Evolutionary conservation across 805 yeast species (phyloP), one percentile per base, ranked within the genome.

Genomic region (Kuraishia capsulata): DNA sequence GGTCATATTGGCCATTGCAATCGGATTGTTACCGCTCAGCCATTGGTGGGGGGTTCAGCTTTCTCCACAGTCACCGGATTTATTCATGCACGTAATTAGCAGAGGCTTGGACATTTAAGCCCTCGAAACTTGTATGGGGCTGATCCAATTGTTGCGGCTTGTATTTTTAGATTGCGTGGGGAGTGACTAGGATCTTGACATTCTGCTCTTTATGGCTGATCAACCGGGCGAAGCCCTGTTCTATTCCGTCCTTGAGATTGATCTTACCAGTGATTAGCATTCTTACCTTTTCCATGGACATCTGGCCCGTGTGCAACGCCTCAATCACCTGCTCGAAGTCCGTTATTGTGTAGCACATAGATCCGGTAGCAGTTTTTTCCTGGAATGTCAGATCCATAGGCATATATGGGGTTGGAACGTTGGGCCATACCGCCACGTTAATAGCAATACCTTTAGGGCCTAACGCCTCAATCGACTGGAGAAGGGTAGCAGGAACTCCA

Each of bases 371-470:
- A 34, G 54, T 54, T 49, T 73, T 78, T 51, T 79, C 85, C 39
- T 67, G 65, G 46, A 67, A 58, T 4, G 81, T 70, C 16, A 74
- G 54, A 44, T 65, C 67, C 78, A 74, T 76, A 39, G 80, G 81
- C 44, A 63, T 63, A 50, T 67, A 71, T 13, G 59, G 60, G 20
- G 70, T 56, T 5, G 76, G 67, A 28, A 65, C 59, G 34, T 67
- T 64, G 17, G 78, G 76, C 81, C 82, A 78, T 33, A 79, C 72
- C 4, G 85, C 85, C 39, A 78, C 69, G 53, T 78, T 78, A 23
- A 75, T 73, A n/a, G 77, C 71, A 2, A 64, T 61, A 33, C 85
- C 85, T 44, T 72, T 65, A 4, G 73, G 68, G 1, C 68, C 59
- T 6, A 75, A 56, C 4, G 75, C 73, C 29, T 59, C 61, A 29